Evolutionary conservation across 345 rosid genomes (phyloP).

Genomic region (Gossypium raimondii): DNA sequence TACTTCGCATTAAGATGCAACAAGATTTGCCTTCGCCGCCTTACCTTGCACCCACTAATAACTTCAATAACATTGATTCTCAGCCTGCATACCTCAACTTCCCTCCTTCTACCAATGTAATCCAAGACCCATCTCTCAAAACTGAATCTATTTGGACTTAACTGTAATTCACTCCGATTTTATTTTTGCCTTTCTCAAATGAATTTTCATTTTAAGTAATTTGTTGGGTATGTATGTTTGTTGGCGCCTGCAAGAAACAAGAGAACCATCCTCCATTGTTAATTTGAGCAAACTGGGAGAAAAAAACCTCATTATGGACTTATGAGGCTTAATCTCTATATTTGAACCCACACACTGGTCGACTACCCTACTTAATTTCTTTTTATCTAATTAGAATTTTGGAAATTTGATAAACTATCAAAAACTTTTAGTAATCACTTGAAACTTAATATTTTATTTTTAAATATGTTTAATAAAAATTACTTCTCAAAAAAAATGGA

Average conservation of each 20-base stretch:
- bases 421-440: too few species aligned
- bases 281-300: neutral
- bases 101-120: slow-evolving; percentile 50
- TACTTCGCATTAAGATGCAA: slow-evolving; percentile 77
- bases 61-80: slow-evolving; percentile 23
- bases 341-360: too few species aligned
- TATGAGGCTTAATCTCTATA: too few species aligned
- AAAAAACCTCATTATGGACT: neutral
- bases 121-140: slow-evolving; percentile 56
- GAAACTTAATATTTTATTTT: too few species aligned
- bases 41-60: slow-evolving; percentile 30
- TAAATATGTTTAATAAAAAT: too few species aligned
- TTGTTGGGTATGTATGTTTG: neutral
- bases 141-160: slow-evolving; percentile 71
- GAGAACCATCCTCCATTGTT: neutral
- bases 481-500: too few species aligned
- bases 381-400: too few species aligned
- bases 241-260: neutral
- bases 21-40: slow-evolving; percentile 39
- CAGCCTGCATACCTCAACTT: slow-evolving; percentile 40
- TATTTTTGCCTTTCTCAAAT: neutral
- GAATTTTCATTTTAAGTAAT: neutral
- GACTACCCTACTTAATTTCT: too few species aligned
- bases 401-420: too few species aligned
- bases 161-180: neutral